Percentiles rank a stretch among this genome's conserved stretches.
Conservation (phyloP, 768 basidiomycete genomes). For the Lanmaoa pseudosensibilis region DNA sequence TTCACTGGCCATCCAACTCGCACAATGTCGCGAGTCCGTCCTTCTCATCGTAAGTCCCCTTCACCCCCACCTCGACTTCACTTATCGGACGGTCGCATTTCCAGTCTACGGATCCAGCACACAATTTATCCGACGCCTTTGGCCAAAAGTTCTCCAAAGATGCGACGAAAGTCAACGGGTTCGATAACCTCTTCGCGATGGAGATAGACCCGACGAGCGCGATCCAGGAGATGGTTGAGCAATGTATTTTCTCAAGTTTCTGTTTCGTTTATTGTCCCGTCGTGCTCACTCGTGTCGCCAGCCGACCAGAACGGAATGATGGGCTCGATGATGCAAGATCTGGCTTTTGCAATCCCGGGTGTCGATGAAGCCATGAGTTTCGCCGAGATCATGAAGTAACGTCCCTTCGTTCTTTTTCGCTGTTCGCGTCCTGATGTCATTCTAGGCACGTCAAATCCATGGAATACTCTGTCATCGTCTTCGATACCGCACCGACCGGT, state of each 20-base stretch:
- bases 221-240: conserved; percentile 99
- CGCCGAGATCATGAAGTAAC: conserved; percentile 98
- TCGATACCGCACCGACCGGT: conserved; percentile 98
- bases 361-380: conserved; percentile 99
- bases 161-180: conserved; percentile 96
- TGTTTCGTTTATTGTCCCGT: background rate
- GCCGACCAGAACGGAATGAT: conserved; percentile 92
- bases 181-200: conserved; percentile 96
- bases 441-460: conserved; percentile 97
- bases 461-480: conserved; percentile 99
- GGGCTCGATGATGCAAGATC: conserved; percentile 99
- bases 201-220: conserved; percentile 98
- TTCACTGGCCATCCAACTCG: conserved; percentile 95
- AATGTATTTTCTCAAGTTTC: conserved; percentile 54
- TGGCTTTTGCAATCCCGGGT: conserved; percentile 98
- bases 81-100: background rate
- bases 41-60: conserved; percentile 78
- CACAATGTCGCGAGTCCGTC: conserved; percentile 89
- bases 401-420: background rate
- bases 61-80: background rate
- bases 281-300: conserved; percentile 30
- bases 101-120: conserved; percentile 98
- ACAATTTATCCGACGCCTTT: conserved; percentile 98
- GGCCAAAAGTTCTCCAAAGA: conserved; percentile 99
- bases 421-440: background rate